Conservation (phyloP, 306 rosid species). For the Fragaria nilgerrensis region DNA sequence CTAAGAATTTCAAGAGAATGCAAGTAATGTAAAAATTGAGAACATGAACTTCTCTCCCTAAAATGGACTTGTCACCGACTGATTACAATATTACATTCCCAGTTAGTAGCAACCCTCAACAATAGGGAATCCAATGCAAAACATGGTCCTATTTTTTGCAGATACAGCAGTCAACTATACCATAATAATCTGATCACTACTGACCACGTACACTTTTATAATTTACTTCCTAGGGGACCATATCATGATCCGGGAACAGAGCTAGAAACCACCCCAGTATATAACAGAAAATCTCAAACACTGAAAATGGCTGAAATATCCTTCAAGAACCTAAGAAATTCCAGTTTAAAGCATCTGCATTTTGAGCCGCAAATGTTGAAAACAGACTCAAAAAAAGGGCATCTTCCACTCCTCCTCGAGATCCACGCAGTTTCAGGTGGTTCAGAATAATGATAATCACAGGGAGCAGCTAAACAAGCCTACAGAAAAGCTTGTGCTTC, state of each 20-base stretch:
- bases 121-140: neutral
- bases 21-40: neutral
- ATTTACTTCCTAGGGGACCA: neutral
- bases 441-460: constrained; percentile 42
- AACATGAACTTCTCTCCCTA: no score
- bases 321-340: constrained; percentile 23
- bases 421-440: constrained; percentile 45
- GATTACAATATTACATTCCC: neutral
- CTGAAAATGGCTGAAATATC: constrained; percentile 17
- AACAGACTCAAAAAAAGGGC: constrained; percentile 23
- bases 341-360: constrained; percentile 17
- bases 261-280: neutral
- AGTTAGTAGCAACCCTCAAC: neutral
- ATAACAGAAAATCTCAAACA: neutral
- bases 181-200: neutral
- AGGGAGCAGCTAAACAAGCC: constrained; percentile 27
- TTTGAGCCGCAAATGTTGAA: constrained; percentile 14
- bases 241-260: neutral
- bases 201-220: neutral
- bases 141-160: neutral
- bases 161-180: neutral
- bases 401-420: constrained; percentile 64
- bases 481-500: constrained; percentile 36
- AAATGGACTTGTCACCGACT: no score
- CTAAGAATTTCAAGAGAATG: neutral